These are phyloP conservation scores for Hordeum pubiflorum DNA, from an alignment of 202 grass and related monocot genomes.

Conservation along the genomic window DNA sequence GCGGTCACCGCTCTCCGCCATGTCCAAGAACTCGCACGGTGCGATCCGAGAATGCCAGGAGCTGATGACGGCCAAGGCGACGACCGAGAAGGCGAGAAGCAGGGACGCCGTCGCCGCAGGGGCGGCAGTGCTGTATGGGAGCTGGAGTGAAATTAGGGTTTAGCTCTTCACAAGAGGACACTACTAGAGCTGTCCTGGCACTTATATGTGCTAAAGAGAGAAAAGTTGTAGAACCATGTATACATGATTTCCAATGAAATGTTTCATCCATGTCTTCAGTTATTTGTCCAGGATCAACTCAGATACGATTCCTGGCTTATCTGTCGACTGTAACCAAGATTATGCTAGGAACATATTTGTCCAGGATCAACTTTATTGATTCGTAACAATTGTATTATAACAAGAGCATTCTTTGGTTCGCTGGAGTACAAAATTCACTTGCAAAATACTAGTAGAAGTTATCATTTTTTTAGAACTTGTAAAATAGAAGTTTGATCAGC, in stretches of 20 bases:
- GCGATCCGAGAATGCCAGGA: background rate
- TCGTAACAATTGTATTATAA: no score
- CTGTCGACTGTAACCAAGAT: background rate
- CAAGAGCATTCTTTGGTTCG: background rate
- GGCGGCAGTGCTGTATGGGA: background rate
- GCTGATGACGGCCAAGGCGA: background rate
- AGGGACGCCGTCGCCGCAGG: background rate
- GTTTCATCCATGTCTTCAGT: background rate
- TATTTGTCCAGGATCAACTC: background rate
- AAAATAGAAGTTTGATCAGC: background rate
- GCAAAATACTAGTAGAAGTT: background rate
- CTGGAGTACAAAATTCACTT: background rate
- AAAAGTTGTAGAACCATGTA: background rate
- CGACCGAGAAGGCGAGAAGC: background rate
- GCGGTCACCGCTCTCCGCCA: background rate
- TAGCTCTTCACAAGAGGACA: background rate
- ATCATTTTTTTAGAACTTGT: no score
- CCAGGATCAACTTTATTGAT: no score
- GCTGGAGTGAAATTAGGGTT: constrained; percentile 19
- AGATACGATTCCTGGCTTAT: background rate
- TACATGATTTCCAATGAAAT: no score
- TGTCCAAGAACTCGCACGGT: background rate
- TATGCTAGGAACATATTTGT: background rate
- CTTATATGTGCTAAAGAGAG: no score
- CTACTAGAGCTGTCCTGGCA: background rate